Conservation (phyloP, 2,329 filamentous ascomycete genomes). For the Epichloe aotearoae region DNA sequence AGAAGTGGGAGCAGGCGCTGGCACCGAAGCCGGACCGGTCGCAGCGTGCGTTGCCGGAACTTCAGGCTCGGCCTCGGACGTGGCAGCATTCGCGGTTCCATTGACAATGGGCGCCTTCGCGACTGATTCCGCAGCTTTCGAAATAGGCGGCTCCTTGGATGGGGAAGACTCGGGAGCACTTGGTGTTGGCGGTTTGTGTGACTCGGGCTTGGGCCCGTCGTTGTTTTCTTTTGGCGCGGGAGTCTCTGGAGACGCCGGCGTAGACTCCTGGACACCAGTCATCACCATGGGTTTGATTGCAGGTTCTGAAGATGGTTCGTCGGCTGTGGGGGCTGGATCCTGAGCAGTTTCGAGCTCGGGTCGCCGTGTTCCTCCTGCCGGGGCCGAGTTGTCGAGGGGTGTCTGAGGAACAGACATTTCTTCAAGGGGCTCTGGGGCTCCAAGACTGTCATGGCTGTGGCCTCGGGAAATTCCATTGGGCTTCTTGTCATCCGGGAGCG, state of each 20-base stretch:
- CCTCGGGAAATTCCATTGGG: constrained; percentile 6
- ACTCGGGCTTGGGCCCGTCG: constrained; percentile 8
- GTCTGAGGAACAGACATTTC: constrained; percentile 23
- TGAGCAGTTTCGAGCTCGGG: constrained; percentile 21
- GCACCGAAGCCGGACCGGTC: constrained; percentile 2
- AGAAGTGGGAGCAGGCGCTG: constrained; percentile 6
- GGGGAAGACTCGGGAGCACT: neutral
- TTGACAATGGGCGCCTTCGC: neutral
- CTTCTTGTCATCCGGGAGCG: constrained; percentile 8
- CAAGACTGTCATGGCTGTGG: constrained; percentile 8
- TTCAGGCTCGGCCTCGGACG: neutral
- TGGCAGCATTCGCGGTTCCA: neutral
- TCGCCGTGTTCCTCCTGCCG: constrained; percentile 21
- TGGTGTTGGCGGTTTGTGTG: constrained; percentile 2
- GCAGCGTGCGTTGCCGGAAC: constrained; percentile 4
- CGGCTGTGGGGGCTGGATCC: constrained; percentile 8
- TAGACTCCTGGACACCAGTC: constrained; percentile 12
- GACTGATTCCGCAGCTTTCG: too few species aligned
- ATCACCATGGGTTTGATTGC: constrained; percentile 15
- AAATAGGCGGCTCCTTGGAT: neutral
- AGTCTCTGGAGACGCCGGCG: constrained; percentile 9
- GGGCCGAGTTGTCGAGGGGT: constrained; percentile 21
- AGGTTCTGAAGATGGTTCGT: constrained; percentile 11
- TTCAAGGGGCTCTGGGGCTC: constrained; percentile 22
- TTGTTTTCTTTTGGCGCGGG: constrained; percentile 5